A percentile compares a stretch with the other conserved stretches of the same genome.
Evolutionary conservation across 352 stramenopile species (phyloP).

Genomic region (Phytophthora capsici): DNA sequence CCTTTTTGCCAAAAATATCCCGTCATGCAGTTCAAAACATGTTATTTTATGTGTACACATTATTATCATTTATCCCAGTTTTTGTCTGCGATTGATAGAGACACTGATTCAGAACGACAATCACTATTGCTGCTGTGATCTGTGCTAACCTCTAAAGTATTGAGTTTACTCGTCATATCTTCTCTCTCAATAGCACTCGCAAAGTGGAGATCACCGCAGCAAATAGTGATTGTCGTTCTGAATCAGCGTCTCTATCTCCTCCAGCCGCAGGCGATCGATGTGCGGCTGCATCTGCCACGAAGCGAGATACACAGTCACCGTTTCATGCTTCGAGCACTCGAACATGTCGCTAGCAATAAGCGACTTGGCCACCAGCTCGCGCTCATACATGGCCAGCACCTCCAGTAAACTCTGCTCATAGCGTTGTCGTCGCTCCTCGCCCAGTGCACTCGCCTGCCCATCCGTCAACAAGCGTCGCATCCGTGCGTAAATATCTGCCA

Average conservation of each 20-base stretch:
- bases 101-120: slow-evolving; percentile 93
- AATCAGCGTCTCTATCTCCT: slow-evolving; percentile 98
- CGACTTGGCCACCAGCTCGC: slow-evolving; percentile 79
- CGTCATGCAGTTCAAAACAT: no score
- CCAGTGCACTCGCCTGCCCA: slow-evolving; percentile 21
- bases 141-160: slow-evolving; percentile 4
- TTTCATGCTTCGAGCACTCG: slow-evolving; percentile 72
- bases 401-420: slow-evolving; percentile 71
- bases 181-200: neutral
- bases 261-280: slow-evolving; percentile 79
- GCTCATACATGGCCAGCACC: slow-evolving; percentile 79
- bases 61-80: no score
- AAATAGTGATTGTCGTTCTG: slow-evolving; percentile 71
- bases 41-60: no score
- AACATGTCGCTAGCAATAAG: slow-evolving; percentile 77
- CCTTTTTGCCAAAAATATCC: slow-evolving; percentile 22
- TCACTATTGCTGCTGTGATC: neutral
- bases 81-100: no score
- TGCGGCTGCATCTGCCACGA: slow-evolving; percentile 71
- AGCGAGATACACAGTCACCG: slow-evolving; percentile 76
- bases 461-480: slow-evolving; percentile 52
- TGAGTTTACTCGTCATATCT: slow-evolving; percentile 2
- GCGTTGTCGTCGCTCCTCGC: slow-evolving; percentile 42
- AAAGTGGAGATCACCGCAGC: no score
- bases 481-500: slow-evolving; percentile 52